These are phyloP conservation scores for Alternaria sp. DNA, from an alignment of 2,329 filamentous ascomycete genomes.

Conservation along the genomic window DNA sequence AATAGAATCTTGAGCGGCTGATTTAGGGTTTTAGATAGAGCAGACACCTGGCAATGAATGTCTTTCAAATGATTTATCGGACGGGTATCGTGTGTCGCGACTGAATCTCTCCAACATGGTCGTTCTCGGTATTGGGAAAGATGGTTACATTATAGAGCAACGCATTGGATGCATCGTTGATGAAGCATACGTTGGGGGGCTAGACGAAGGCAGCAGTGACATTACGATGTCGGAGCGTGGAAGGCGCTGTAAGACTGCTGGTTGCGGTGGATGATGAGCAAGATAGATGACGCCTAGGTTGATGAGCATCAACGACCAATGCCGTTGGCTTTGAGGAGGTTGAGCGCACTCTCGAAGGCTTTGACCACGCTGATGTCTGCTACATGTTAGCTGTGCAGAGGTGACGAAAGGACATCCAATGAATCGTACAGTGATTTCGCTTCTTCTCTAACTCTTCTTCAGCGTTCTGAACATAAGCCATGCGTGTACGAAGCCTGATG, in stretches of 20 bases:
- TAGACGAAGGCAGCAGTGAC: neutral
- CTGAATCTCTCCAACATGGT: neutral
- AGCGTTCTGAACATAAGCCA: slow-evolving; percentile 75
- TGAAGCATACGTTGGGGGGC: neutral
- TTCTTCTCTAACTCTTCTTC: slow-evolving; percentile 77
- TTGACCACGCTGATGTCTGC: slow-evolving; percentile 57
- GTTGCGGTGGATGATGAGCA: slow-evolving; percentile 16
- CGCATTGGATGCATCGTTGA: slow-evolving; percentile 23
- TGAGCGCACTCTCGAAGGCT: slow-evolving; percentile 60
- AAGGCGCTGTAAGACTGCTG: neutral
- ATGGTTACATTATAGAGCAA: slow-evolving; percentile 28
- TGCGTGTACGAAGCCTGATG: slow-evolving; percentile 76
- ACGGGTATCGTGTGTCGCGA: neutral
- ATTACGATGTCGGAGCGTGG: neutral
- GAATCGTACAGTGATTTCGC: slow-evolving; percentile 78
- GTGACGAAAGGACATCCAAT: neutral
- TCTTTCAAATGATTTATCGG: neutral
- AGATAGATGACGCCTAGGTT: slow-evolving; percentile 36
- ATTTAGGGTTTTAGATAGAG: slow-evolving; percentile 21
- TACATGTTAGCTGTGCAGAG: neutral
- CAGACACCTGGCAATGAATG: slow-evolving; percentile 12
- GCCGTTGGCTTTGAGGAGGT: slow-evolving; percentile 48
- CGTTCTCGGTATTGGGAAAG: neutral
- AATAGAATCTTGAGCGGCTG: slow-evolving; percentile 32
- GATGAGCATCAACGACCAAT: slow-evolving; percentile 39